A percentile compares a stretch with the other conserved stretches of the same genome.
These are phyloP conservation scores for Hyphopichia pseudoburtonii DNA, from an alignment of 1,139 yeast genomes.

Conservation along the genomic window DNA sequence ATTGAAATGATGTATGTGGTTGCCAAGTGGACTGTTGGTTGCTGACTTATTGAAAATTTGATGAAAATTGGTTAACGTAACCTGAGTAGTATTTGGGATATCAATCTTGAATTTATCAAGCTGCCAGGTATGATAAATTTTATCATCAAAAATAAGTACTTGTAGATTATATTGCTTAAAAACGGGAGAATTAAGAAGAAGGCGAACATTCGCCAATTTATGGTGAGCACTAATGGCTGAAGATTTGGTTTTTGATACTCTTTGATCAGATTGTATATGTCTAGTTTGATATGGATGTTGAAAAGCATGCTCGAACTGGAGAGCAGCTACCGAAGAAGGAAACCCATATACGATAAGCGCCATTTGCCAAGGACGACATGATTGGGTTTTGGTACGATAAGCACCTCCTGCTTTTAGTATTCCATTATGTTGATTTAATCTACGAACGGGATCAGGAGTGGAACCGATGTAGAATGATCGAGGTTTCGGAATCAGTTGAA, in stretches of 20 bases:
- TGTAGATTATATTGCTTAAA: constrained; percentile 42
- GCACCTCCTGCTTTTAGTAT: constrained; percentile 65
- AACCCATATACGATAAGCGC: constrained; percentile 63
- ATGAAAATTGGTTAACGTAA: not conserved
- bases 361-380: constrained; percentile 75
- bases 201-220: constrained; percentile 51
- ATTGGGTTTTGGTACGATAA: constrained; percentile 53
- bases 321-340: constrained; percentile 67
- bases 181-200: constrained; percentile 40
- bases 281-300: constrained; percentile 71
- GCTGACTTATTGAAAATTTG: not conserved
- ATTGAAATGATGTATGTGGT: constrained; percentile 4
- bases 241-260: constrained; percentile 25
- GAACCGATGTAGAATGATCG: constrained; percentile 72
- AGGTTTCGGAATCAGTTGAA: constrained; percentile 57
- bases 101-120: constrained; percentile 26
- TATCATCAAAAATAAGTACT: constrained; percentile 38
- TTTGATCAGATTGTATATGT: constrained; percentile 41
- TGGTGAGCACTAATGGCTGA: constrained; percentile 44
- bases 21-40: not conserved
- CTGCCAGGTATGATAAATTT: constrained; percentile 25
- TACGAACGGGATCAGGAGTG: constrained; percentile 67
- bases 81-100: not conserved
- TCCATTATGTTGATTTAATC: constrained; percentile 81
- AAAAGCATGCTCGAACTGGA: constrained; percentile 78